phyloP scores from a whole-genome alignment of 345 rosid genomes.

The Trapa incisa region DNA sequence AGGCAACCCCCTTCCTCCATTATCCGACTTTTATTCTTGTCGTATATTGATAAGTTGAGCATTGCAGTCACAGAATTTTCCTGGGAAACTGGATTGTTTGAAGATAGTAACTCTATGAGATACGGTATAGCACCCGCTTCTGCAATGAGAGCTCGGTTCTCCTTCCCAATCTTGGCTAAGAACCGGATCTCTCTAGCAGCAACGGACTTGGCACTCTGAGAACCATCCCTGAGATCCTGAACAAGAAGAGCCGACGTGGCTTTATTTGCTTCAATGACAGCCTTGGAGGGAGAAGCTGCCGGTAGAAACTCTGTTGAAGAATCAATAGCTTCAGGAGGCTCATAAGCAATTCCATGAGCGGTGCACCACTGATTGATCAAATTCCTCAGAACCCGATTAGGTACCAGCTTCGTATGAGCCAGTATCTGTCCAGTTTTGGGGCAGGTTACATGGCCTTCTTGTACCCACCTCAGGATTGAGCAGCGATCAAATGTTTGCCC shows the following conservation, averaged over 20 bases:
- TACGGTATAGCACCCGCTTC: constrained; percentile 88
- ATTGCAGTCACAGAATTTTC: constrained; percentile 88
- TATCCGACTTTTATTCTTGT: constrained; percentile 68
- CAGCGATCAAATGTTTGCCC: constrained; percentile 89
- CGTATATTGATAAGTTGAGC: constrained; percentile 79
- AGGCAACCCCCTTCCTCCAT: constrained; percentile 78
- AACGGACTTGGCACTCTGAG: constrained; percentile 46
- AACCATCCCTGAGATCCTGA: constrained; percentile 48
- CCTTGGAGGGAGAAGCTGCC: constrained; percentile 51
- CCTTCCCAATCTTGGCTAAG: constrained; percentile 79
- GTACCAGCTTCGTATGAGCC: constrained; percentile 46
- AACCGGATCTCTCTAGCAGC: constrained; percentile 80
- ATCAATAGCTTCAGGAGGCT: constrained; percentile 38
- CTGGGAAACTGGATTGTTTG: constrained; percentile 50
- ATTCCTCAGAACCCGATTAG: constrained; percentile 77
- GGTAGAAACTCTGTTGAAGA: constrained; percentile 36
- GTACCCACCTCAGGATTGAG: constrained; percentile 82
- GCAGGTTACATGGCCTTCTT: constrained; percentile 77
- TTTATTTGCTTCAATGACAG: constrained; percentile 69
- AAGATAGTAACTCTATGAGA: constrained; percentile 45
- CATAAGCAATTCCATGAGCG: constrained; percentile 56
- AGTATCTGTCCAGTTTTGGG: constrained; percentile 85
- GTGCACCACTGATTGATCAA: constrained; percentile 76
- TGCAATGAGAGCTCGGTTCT: constrained; percentile 74
- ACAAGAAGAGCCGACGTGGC: constrained; percentile 66